These are phyloP conservation scores for Chrysosporium queenslandicum DNA, from an alignment of 2,329 filamentous ascomycete species.

Conservation along the genomic window DNA sequence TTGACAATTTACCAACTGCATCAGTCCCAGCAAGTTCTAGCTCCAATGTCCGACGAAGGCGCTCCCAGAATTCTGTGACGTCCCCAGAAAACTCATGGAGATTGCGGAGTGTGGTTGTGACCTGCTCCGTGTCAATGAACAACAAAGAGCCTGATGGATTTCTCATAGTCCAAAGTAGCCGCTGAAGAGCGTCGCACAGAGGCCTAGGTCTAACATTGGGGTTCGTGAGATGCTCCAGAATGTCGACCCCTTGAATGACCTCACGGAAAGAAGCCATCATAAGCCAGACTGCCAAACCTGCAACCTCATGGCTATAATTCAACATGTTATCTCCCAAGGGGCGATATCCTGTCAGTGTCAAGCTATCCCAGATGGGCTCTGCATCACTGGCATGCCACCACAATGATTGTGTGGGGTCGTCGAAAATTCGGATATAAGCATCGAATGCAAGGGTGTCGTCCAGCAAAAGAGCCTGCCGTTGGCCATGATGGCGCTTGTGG, in stretches of 20 bases:
- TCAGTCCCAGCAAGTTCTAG: conserved; percentile 42
- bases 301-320: conserved; percentile 41
- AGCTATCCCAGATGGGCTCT: conserved; percentile 47
- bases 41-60: conserved; percentile 43
- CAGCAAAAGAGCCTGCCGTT: conserved; percentile 49
- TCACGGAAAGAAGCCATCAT: conserved; percentile 51
- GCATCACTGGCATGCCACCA: conserved; percentile 51
- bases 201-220: conserved; percentile 42
- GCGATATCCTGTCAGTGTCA: conserved; percentile 48
- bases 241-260: conserved; percentile 43
- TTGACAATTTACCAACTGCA: conserved; percentile 32
- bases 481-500: conserved; percentile 46
- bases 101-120: conserved; percentile 34
- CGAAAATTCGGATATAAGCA: conserved; percentile 50
- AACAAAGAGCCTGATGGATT: conserved; percentile 33
- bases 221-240: conserved; percentile 39
- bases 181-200: conserved; percentile 43
- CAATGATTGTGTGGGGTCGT: conserved; percentile 51
- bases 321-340: conserved; percentile 40
- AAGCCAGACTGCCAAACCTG: conserved; percentile 49
- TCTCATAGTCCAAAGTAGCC: conserved; percentile 43
- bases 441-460: conserved; percentile 54
- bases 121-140: conserved; percentile 35
- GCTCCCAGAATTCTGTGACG: conserved; percentile 48
- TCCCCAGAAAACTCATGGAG: conserved; percentile 41